Percentiles rank a stretch among this genome's conserved stretches.
Evolutionary conservation across 768 basidiomycete species (phyloP).

Genomic region (Russula ochroleuca): DNA sequence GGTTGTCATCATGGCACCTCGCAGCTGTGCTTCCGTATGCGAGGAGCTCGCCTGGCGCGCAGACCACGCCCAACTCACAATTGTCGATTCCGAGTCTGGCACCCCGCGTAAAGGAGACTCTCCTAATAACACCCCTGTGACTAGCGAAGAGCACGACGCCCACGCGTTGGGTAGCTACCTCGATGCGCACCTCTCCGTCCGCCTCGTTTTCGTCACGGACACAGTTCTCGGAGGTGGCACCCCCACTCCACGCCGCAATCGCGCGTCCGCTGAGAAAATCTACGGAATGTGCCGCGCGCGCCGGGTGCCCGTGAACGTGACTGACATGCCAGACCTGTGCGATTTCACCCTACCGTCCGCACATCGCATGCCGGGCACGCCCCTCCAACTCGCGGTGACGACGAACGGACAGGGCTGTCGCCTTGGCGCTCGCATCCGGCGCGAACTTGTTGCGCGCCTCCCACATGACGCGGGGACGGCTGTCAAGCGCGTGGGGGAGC

Average conservation of each 20-base stretch:
- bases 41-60: slow-evolving; percentile 70
- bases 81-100: slow-evolving; percentile 50
- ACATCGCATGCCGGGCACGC: slow-evolving; percentile 70
- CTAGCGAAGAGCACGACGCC: slow-evolving; percentile 37
- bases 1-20: slow-evolving; percentile 61
- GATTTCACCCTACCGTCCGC: slow-evolving; percentile 86
- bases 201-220: slow-evolving; percentile 77
- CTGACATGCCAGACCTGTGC: slow-evolving; percentile 81
- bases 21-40: slow-evolving; percentile 49
- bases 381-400: slow-evolving; percentile 76
- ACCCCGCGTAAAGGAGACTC: slow-evolving; percentile 38
- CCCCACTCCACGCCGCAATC: slow-evolving; percentile 40
- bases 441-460: slow-evolving; percentile 76
- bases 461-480: slow-evolving; percentile 71
- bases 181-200: slow-evolving; percentile 33
- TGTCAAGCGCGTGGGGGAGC: slow-evolving; percentile 63
- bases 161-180: slow-evolving; percentile 50
- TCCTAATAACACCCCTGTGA: slow-evolving; percentile 19
- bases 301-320: slow-evolving; percentile 76
- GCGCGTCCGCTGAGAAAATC: slow-evolving; percentile 54
- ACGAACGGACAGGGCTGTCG: slow-evolving; percentile 92
- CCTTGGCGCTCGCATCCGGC: slow-evolving; percentile 68
- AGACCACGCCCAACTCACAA: slow-evolving; percentile 48
- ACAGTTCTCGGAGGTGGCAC: slow-evolving; percentile 46
- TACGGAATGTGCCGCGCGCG: slow-evolving; percentile 50